These are phyloP conservation scores for Ramularia endophylla DNA, from an alignment of 2,329 filamentous ascomycete species.

Conservation along the genomic window DNA sequence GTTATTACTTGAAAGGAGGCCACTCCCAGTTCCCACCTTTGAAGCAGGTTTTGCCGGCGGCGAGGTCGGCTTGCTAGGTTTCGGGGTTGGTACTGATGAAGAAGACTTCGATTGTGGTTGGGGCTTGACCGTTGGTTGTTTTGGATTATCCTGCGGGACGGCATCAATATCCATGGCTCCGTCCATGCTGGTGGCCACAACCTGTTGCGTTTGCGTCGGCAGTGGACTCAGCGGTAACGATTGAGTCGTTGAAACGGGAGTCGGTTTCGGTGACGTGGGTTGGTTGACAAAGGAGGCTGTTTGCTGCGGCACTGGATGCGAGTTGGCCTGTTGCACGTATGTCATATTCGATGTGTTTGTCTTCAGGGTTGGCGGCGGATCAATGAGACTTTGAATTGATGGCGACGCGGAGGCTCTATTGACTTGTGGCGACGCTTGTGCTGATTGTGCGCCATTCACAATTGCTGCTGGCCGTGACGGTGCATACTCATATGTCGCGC, in stretches of 20 bases:
- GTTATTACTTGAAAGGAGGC: constrained; percentile 57
- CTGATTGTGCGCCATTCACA: constrained; percentile 24
- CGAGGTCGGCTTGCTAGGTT: constrained; percentile 46
- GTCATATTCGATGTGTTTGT: constrained; percentile 22
- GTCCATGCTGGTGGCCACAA: constrained; percentile 14
- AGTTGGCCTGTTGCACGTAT: constrained; percentile 11
- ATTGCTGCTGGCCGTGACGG: constrained; percentile 19
- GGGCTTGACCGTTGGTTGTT: constrained; percentile 15
- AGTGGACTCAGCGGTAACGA: neutral
- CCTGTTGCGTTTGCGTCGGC: constrained; percentile 5
- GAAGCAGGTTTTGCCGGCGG: constrained; percentile 34
- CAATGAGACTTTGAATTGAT: constrained; percentile 84
- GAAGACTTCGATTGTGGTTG: constrained; percentile 23
- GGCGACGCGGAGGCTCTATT: constrained; percentile 83
- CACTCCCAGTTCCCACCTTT: constrained; percentile 50
- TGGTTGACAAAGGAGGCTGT: neutral
- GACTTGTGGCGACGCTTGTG: constrained; percentile 38
- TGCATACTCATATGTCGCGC: constrained; percentile 56
- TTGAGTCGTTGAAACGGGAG: constrained; percentile 11
- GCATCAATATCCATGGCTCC: constrained; percentile 31
- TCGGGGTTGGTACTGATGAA: constrained; percentile 23
- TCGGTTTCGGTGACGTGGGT: neutral
- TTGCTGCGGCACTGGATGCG: constrained; percentile 20
- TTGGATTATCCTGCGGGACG: constrained; percentile 9
- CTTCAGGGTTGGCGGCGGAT: constrained; percentile 49